Evolutionary conservation across 2,329 filamentous ascomycete species (phyloP), one percentile per base, ranked within the genome.

Genomic region (Celoporthe dispersa): DNA sequence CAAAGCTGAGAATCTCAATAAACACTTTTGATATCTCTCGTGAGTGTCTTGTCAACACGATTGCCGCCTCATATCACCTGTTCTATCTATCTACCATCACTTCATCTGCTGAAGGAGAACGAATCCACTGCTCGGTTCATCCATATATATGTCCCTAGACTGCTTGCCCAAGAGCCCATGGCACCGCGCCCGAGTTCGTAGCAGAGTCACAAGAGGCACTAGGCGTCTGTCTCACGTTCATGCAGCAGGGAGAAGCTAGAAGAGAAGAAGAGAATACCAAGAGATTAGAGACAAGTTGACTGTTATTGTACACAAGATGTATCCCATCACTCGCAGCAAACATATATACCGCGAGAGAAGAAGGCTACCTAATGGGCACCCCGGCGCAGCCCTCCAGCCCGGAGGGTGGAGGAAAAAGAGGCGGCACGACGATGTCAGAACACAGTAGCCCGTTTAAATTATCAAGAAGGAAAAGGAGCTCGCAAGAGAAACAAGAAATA

Each of bases 221-320:
- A 31, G 51, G 5, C 25, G 12, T 12, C 11, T 55, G 51, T 28
- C n/a, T 16, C 51, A 28, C 5, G 25, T 16, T 31, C 12, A 31
- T 57, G 53, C 53, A 57, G 53, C 53, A 57, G 25, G 16, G 28
- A 57, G n/a, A 25, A 31, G 7, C 14, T 28, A 57, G 33, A 61
- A 61, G 31, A 61, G 6, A 22, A 22, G 57, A n/a, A n/a, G n/a
- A n/a, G 31, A 1, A n/a, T 22, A 61, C 28, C 35, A 53, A 33
- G 41, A 44, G 51, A 48, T 11, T 57, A 65, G 68, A 71, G 68
- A 70, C 70, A 71, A 68, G 61, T 65, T 63, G 63, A 70, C 70
- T 72, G 63, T 60, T 72, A 72, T 70, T 70, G 68, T 72, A 72
- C 70, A 72, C 64, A 71, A 69, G 67, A 67, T 69, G 70, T 33